Percentiles rank a stretch among this genome's conserved stretches.
phyloP scores from a whole-genome alignment of 768 basidiomycete species.

The Daedaleopsis nitida region DNA sequence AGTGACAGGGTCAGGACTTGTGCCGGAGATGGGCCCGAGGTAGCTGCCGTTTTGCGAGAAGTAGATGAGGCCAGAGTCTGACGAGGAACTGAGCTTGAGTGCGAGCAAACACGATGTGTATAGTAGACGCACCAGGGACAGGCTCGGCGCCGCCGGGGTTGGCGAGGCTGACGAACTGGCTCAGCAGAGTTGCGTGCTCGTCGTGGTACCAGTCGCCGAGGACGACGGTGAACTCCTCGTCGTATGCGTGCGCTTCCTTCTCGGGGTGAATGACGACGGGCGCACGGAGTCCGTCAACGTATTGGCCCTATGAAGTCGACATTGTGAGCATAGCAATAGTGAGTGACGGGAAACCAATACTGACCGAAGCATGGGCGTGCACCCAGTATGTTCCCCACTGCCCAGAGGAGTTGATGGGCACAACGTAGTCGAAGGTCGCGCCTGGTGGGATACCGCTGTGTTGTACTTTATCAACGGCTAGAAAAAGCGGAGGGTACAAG shows the following conservation, averaged over 20 bases:
- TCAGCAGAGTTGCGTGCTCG: slow-evolving; percentile 61
- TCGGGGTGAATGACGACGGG: slow-evolving; percentile 78
- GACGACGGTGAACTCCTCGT: slow-evolving; percentile 87
- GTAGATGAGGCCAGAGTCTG: slow-evolving; percentile 83
- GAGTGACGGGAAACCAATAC: slow-evolving; percentile 17
- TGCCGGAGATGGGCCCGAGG: slow-evolving; percentile 57
- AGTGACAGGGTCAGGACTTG: slow-evolving; percentile 46
- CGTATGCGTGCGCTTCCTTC: slow-evolving; percentile 70
- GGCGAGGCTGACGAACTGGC: slow-evolving; percentile 65
- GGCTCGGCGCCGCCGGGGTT: slow-evolving; percentile 90
- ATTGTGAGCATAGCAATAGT: not conserved
- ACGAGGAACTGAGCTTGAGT: not conserved
- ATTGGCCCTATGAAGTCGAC: slow-evolving; percentile 62
- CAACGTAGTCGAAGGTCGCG: slow-evolving; percentile 68
- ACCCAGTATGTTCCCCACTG: slow-evolving; percentile 86
- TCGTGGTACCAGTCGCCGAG: slow-evolving; percentile 94
- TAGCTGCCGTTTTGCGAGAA: slow-evolving; percentile 77
- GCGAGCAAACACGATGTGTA: not conserved
- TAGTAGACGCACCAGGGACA: slow-evolving; percentile 61
- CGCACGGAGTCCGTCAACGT: slow-evolving; percentile 90
- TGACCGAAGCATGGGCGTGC: slow-evolving; percentile 63
- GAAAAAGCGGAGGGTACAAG: not conserved
- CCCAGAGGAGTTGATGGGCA: slow-evolving; percentile 66
- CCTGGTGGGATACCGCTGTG: slow-evolving; percentile 78
- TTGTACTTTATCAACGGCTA: not conserved